Evolutionary conservation across 2,329 filamentous ascomycete genomes (phyloP).

Genomic region (Fusarium metavorans): DNA sequence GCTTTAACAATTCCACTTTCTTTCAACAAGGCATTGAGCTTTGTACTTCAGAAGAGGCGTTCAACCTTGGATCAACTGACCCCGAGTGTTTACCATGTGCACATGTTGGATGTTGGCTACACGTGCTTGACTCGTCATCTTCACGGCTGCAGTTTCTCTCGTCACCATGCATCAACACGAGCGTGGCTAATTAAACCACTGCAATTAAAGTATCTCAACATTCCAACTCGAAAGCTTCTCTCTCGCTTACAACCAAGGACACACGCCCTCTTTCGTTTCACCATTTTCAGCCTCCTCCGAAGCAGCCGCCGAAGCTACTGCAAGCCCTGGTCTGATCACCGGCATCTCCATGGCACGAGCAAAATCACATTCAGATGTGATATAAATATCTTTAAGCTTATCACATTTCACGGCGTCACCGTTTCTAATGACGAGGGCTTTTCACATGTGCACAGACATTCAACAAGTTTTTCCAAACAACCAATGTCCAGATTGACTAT

Average conservation of each 20-base stretch:
- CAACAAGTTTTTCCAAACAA: not conserved
- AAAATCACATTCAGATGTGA: not conserved
- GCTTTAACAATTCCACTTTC: not conserved
- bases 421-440: not conserved
- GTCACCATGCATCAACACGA: not conserved
- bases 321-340: not conserved
- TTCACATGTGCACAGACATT: not conserved
- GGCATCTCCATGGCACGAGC: not conserved
- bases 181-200: not conserved
- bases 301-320: not conserved
- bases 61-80: not conserved
- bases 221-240: not conserved
- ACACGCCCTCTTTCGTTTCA: not conserved
- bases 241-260: not conserved
- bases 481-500: conserved; percentile 38
- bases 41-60: not conserved
- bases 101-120: not conserved
- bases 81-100: not conserved
- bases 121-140: not conserved
- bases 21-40: no score
- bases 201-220: not conserved
- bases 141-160: not conserved
- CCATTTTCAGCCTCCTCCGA: not conserved
- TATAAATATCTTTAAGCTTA: not conserved
- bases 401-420: not conserved